Conservation (phyloP, 345 rosid genomes). For the Brassica cretica region DNA sequence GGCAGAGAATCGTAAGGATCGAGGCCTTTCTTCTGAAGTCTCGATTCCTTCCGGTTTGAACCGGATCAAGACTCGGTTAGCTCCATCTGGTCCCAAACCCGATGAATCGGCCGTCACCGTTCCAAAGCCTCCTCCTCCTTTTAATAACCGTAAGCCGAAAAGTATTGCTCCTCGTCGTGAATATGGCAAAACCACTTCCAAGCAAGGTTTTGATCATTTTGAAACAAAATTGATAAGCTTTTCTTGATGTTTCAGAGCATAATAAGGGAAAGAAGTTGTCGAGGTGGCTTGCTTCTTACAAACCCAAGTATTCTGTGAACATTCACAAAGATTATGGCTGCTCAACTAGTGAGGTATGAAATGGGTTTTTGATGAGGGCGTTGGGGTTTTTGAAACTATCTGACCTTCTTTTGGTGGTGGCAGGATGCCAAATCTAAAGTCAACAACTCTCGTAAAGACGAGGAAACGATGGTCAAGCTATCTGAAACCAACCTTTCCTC, state of each 20-base stretch:
- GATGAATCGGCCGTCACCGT: slow-evolving; percentile 43
- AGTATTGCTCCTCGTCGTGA: slow-evolving; percentile 38
- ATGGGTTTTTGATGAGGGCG: background rate
- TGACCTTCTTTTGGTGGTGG: slow-evolving; percentile 4
- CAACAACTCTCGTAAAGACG: slow-evolving; percentile 39
- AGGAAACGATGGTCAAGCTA: slow-evolving; percentile 36
- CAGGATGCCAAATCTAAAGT: slow-evolving; percentile 48
- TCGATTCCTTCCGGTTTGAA: slow-evolving; percentile 75
- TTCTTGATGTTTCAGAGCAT: slow-evolving; percentile 35
- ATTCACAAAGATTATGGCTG: slow-evolving; percentile 30
- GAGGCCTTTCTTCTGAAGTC: slow-evolving; percentile 40
- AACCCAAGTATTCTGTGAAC: slow-evolving; percentile 45
- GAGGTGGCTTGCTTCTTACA: slow-evolving; percentile 62
- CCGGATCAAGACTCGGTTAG: slow-evolving; percentile 69
- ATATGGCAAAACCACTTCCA: slow-evolving; percentile 36
- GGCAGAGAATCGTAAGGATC: slow-evolving; percentile 42
- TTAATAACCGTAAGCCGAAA: slow-evolving; percentile 42
- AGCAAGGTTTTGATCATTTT: slow-evolving; percentile 41
- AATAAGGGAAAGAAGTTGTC: slow-evolving; percentile 60
- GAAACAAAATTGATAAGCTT: background rate
- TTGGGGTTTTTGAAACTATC: slow-evolving; percentile 6
- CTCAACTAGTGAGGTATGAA: slow-evolving; percentile 50
- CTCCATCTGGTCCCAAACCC: slow-evolving; percentile 31
- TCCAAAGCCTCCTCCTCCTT: slow-evolving; percentile 46
- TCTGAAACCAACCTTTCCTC: slow-evolving; percentile 34